phyloP scores from a whole-genome alignment of 2,329 filamentous ascomycete genomes.

The Trichoderma atroviride region DNA sequence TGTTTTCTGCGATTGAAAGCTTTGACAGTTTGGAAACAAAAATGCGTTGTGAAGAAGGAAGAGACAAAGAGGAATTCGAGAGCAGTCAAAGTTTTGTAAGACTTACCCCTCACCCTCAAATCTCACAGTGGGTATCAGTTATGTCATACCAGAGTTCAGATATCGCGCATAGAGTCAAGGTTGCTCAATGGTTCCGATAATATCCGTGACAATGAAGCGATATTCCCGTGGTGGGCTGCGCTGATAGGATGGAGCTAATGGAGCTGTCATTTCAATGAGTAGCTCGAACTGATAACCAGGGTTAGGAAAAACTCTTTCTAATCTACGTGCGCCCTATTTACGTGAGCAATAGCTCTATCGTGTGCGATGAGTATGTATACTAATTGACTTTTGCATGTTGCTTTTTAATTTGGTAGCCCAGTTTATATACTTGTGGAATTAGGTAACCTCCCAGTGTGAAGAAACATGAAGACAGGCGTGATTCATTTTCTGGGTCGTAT shows the following conservation, averaged over 20 bases:
- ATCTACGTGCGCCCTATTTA: background rate
- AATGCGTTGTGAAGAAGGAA: background rate
- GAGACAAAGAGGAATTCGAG: background rate
- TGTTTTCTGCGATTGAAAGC: background rate
- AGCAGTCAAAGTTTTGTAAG: background rate
- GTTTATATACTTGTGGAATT: background rate
- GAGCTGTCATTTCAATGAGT: background rate
- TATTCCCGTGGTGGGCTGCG: background rate
- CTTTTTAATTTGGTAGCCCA: background rate
- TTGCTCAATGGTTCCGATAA: background rate
- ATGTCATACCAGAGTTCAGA: constrained; percentile 18
- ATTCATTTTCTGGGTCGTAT: constrained; percentile 4
- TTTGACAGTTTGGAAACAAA: background rate
- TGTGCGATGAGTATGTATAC: background rate
- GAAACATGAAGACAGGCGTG: background rate
- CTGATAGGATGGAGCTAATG: background rate
- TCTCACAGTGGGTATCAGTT: constrained; percentile 24
- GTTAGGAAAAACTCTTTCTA: background rate
- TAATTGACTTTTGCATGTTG: background rate
- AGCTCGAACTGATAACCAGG: background rate
- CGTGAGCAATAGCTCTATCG: background rate
- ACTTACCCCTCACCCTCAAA: constrained; percentile 23
- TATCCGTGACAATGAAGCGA: constrained; percentile 3
- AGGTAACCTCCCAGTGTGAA: background rate
- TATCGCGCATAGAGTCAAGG: constrained; percentile 1